phyloP scores from a whole-genome alignment of 1,139 yeast genomes.

The Lodderomyces margitis region DNA sequence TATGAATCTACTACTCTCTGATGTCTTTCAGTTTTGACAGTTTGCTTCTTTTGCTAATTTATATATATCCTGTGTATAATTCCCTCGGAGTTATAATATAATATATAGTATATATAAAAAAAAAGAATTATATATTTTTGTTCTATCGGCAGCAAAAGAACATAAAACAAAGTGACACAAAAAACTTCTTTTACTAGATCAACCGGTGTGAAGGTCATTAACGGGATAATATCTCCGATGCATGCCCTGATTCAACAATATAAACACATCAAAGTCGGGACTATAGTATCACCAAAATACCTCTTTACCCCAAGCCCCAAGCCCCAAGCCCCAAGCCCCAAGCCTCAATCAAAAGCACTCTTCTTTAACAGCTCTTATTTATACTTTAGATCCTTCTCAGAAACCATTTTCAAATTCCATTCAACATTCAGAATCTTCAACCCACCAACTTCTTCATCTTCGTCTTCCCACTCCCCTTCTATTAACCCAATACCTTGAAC shows the following conservation, averaged over 20 bases:
- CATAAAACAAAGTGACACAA: background rate
- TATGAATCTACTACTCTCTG: too few species aligned
- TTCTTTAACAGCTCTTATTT: background rate
- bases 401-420: conserved; percentile 35
- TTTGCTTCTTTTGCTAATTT: background rate
- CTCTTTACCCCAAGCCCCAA: too few species aligned
- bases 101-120: too few species aligned
- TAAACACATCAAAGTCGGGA: too few species aligned
- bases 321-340: background rate
- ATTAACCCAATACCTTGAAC: conserved; percentile 63
- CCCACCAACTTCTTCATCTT: conserved; percentile 79
- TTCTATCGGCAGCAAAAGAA: conserved; percentile 2
- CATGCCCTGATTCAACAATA: background rate
- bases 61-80: too few species aligned
- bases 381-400: conserved; percentile 2
- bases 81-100: background rate
- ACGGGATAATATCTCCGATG: conserved; percentile 1
- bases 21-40: too few species aligned
- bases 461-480: conserved; percentile 90
- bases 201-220: background rate
- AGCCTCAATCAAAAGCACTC: background rate
- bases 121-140: background rate
- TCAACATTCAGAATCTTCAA: conserved; percentile 68
- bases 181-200: background rate
- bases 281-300: too few species aligned